Base-by-base conservation (phyloP, 805 yeast species). In the Metschnikowia peoriensis region DNA sequence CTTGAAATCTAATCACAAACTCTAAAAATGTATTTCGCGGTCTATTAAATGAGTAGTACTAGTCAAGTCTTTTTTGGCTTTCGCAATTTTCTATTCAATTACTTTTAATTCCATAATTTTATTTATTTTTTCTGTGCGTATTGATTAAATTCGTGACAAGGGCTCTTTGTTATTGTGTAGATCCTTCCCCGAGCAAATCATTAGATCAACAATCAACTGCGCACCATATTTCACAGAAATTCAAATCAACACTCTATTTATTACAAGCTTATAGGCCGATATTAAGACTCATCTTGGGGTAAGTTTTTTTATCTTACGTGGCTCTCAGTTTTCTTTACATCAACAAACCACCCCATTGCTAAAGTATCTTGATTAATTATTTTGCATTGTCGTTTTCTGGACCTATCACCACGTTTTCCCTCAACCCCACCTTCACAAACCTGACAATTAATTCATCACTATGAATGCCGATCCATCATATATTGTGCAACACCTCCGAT, bases 401-500 rank as follows among this genome's bases (percentile, higher is more conserved):
- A 12, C 35, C 10, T 9, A 32, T 32, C 35, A 32, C 35, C n/a
- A 34, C 17, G 39, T 39, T 14, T 11, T 32, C 12, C n/a, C 27
- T 12, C 32, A 12, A 44, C 15, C 41, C 34, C 39, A 34, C 10
- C 16, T 28, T 34, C 45, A 40, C 45, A 41, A 28, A 44, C 42
- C 22, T 17, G n/a, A 41, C 12, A 27, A 17, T 38, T n/a, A 29
- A 38, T 44, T 15, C 8, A 14, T 14, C 8, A 44, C n/a, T 28
- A 57, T 57, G 60, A 54, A 57, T 35, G 41, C 58, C 42, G 65
- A 64, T 49, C 45, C 56, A 32, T 49, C 58, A n/a, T 61, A 62
- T 50, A 59, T 64, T 11, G 66, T 64, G 46, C 78, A 74, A 53
- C 72, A 82, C 53, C 77, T 85, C 43, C 74, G 87, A 50, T 78